Conservation (phyloP, 2,329 filamentous ascomycete species). For the Diplocarpon mali region DNA sequence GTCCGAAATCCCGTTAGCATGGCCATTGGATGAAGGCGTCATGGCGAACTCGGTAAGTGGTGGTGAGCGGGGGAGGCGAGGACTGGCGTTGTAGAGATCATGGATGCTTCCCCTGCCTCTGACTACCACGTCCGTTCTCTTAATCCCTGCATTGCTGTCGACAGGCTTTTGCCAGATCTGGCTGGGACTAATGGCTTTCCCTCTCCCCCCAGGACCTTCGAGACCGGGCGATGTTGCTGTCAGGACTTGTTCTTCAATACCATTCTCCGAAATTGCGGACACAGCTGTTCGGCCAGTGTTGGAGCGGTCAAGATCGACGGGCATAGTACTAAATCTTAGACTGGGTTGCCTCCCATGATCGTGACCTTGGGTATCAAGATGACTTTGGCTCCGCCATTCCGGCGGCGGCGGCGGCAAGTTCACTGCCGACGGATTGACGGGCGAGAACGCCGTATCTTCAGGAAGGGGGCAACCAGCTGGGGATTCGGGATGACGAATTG, state of each 20-base stretch:
- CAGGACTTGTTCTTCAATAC: no score
- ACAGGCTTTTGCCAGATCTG: slow-evolving; percentile 9
- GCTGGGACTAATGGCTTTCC: slow-evolving; percentile 1
- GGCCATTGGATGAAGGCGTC: background rate
- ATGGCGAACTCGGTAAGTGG: no score
- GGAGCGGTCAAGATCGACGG: slow-evolving; percentile 13
- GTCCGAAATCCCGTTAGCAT: background rate
- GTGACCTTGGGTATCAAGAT: slow-evolving; percentile 8
- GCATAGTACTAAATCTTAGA: slow-evolving; percentile 1
- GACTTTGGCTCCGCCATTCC: slow-evolving; percentile 4
- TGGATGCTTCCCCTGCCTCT: slow-evolving; percentile 12
- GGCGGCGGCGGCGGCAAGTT: slow-evolving; percentile 17
- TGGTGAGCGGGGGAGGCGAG: slow-evolving; percentile 15
- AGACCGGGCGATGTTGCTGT: no score
- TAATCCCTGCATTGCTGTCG: background rate
- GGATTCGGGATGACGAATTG: slow-evolving; percentile 18
- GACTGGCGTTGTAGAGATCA: slow-evolving; percentile 30
- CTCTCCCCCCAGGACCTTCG: no score
- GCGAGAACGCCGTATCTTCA: slow-evolving; percentile 17
- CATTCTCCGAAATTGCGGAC: slow-evolving; percentile 10
- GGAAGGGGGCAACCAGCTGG: slow-evolving; percentile 21
- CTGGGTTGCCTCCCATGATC: slow-evolving; percentile 3
- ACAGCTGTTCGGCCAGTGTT: slow-evolving; percentile 18
- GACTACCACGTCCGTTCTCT: slow-evolving; percentile 2
- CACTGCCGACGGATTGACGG: slow-evolving; percentile 15